Conservation (phyloP, 2,329 filamentous ascomycete genomes). For the Catunica adiposa region DNA sequence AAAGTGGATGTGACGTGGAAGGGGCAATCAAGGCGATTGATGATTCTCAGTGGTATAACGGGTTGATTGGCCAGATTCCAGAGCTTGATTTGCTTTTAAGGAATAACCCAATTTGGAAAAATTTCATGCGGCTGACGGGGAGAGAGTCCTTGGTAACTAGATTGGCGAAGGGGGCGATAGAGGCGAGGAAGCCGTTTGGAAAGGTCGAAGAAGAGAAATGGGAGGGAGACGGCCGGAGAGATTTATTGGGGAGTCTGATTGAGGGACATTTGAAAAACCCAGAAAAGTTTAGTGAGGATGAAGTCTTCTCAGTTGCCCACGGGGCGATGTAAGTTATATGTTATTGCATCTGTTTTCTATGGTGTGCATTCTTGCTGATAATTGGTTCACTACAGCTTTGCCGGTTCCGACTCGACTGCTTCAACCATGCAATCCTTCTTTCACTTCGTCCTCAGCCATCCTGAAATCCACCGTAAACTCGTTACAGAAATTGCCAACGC, state of each 20-base stretch:
- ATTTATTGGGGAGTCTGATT: conserved; percentile 35
- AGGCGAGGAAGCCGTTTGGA: conserved; percentile 29
- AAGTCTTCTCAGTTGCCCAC: conserved; percentile 40
- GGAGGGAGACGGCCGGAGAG: conserved; percentile 29
- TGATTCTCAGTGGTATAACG: conserved; percentile 35
- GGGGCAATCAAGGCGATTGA: conserved; percentile 27
- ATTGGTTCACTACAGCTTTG: conserved; percentile 26
- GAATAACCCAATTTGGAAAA: conserved; percentile 30
- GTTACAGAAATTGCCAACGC: conserved; percentile 29
- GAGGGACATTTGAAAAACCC: conserved; percentile 35
- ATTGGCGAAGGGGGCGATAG: conserved; percentile 35
- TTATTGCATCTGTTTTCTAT: background rate
- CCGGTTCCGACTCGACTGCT: conserved; percentile 44
- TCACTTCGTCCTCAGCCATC: conserved; percentile 31
- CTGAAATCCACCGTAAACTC: conserved; percentile 25
- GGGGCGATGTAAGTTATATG: conserved; percentile 32
- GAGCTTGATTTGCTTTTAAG: conserved; percentile 31
- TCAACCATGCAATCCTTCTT: conserved; percentile 42
- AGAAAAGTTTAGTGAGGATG: conserved; percentile 30
- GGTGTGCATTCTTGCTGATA: background rate
- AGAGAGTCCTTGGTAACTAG: conserved; percentile 33
- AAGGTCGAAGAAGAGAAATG: conserved; percentile 28
- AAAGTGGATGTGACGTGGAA: conserved; percentile 16
- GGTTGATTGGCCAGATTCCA: conserved; percentile 34
- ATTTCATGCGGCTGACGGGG: conserved; percentile 25